Conservation (phyloP, 192 early-diverging fungal genomes). For the Geranomyces michiganensis region DNA sequence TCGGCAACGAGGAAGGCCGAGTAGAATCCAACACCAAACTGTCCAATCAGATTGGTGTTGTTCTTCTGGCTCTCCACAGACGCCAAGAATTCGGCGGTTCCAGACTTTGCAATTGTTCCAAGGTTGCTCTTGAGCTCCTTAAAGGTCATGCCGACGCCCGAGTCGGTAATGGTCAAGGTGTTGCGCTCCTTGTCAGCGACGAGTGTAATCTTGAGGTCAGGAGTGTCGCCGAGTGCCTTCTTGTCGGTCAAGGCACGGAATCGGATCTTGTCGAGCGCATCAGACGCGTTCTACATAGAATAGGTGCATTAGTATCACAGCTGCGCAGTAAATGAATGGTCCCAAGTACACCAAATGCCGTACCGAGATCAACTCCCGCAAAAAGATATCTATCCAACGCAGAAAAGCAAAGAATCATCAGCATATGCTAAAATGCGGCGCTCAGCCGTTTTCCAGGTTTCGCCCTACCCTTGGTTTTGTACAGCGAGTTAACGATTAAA, state of each 20-base stretch:
- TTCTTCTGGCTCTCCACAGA: conserved; percentile 75
- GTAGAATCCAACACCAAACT: conserved; percentile 99
- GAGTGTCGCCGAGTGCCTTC: conserved; percentile 57
- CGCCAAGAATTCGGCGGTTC: conserved; percentile 87
- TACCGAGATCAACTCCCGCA: conserved; percentile 91
- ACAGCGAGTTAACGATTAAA: conserved; percentile 94
- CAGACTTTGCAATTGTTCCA: conserved; percentile 98
- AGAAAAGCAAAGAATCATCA: not conserved
- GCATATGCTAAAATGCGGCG: not conserved
- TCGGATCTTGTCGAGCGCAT: conserved; percentile 94
- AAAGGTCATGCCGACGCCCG: conserved; percentile 95
- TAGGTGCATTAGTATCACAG: too few species aligned
- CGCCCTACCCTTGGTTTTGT: conserved; percentile 72
- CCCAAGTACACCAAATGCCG: not conserved
- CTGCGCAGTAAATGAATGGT: not conserved
- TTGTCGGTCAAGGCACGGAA: conserved; percentile 77
- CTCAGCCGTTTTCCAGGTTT: not conserved
- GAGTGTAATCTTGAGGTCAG: conserved; percentile 83
- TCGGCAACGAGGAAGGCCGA: conserved; percentile 96
- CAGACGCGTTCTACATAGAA: conserved; percentile 74
- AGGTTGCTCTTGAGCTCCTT: conserved; percentile 86
- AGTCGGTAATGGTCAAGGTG: conserved; percentile 83
- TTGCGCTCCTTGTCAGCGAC: conserved; percentile 71
- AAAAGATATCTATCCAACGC: conserved; percentile 77
- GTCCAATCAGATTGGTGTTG: conserved; percentile 83